Percentiles rank a stretch among this genome's conserved stretches.
Conservation (phyloP, 2,329 filamentous ascomycete genomes). For the Fusarium sp. region DNA sequence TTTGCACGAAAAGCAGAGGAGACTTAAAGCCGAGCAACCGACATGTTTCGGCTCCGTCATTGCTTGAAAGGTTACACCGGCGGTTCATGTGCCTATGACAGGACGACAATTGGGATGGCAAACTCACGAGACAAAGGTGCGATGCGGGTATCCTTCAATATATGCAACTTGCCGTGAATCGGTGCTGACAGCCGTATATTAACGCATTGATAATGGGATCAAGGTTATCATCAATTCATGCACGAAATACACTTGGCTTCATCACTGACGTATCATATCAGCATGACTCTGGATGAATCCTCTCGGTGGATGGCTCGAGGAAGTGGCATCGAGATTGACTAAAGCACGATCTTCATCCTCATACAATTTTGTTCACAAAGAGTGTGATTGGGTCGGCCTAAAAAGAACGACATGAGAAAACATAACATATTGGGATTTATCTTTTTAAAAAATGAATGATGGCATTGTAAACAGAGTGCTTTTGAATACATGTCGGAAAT, state of each 20-base stretch:
- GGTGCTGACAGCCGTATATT: not conserved
- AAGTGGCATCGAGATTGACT: not conserved
- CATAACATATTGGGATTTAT: not conserved
- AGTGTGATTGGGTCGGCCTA: not conserved
- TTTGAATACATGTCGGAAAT: not conserved
- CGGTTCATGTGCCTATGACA: not conserved
- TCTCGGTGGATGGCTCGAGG: not conserved
- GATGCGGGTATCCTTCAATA: constrained; percentile 3
- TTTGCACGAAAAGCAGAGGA: not conserved
- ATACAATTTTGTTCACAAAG: too few relatives aligned
- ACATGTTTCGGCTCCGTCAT: constrained; percentile 5
- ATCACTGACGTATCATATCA: not conserved
- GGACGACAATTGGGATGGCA: not conserved
- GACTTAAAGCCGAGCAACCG: not conserved
- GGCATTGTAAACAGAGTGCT: not conserved
- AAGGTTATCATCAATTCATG: not conserved
- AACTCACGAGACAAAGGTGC: constrained; percentile 19
- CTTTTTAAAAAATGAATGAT: not conserved
- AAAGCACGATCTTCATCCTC: too few relatives aligned
- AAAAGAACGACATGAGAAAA: not conserved
- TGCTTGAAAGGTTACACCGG: not conserved
- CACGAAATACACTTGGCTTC: not conserved
- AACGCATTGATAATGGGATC: not conserved
- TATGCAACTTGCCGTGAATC: not conserved
- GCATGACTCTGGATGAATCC: not conserved